Base-by-base conservation (phyloP, 2,329 filamentous ascomycete genomes). In the Aciculosporium take region DNA sequence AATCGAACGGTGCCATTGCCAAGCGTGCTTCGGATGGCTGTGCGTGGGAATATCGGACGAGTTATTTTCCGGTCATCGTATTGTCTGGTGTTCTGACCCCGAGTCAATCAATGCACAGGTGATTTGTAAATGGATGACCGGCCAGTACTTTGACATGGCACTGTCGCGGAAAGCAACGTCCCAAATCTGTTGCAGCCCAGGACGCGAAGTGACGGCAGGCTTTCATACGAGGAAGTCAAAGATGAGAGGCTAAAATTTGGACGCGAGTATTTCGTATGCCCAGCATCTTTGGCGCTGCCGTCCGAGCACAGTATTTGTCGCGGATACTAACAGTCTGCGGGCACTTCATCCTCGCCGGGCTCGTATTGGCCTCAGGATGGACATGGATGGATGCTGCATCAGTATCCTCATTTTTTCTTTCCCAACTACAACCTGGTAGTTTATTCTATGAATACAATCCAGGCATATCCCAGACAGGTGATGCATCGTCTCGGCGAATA, bases 401-500 rank as follows among this genome's bases (percentile, higher is more conserved):
- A 5, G n/a, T 15, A 23, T 17, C 7, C 23, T 24, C 12, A 3
- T 17, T 23, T 39, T 40, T 18, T 27, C 6, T 34, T 10, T 34
- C 5, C 5, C 20, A 35, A 5, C 10, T 33, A 37, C 17, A 17
- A 32, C 23, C 7, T 24, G 15, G 12, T 23, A 32, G 13, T 15
- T 28, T 29, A 17, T 32, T 23, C 21, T 24, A 40, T 44, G n/a
- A 12, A 37, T 44, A 44, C 42, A 44, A n/a, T 17, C 21, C 32
- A 10, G 23, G 21, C 2, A n/a, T 15, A 15, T 36, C 13, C 18
- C 20, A 15, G 12, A 3, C 12, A 31, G 17, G 20, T 18, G 37
- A 21, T 29, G 23, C 32, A 13, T 27, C 32, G 27, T 33, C 21
- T 32, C 12, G 33, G 23, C 34, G 7, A 20, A 15, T 32, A 17